Base-by-base conservation (phyloP, 345 rosid species). In the Cardiospermum halicacabum region DNA sequence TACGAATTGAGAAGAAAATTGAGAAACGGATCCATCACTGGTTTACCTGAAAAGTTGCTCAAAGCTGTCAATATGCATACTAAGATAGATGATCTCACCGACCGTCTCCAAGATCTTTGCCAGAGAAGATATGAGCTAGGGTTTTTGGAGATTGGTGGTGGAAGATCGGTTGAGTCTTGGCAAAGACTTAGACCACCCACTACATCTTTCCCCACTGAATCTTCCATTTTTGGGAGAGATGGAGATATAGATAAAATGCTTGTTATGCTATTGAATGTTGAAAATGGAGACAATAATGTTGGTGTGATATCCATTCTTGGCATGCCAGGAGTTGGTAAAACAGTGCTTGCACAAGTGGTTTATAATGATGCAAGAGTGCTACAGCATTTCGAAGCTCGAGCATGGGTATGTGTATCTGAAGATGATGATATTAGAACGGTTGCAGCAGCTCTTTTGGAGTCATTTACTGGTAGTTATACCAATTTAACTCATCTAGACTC, bases 271-370 rank as follows among this genome's bases (percentile, higher is more conserved):
- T 19, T 0, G 12, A 24, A n/a, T 50, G 55, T n/a, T n/a, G n/a
- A 50, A 50, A 50, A 5, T 0, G 11, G 28, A 8, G 16, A 50
- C 24, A 12, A 1, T 0, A n/a, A 3, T 1, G 7, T 50, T 50
- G 69, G 13, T 36, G 40, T 59, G 7, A 36, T 71, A 12, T 56
- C 75, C 22, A 53, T 72, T 0, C 27, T 72, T 6, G 66, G 70
- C 4, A 60, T 60, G 75, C 70, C 70, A 10, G 70, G 75, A 1
- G 19, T 72, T 1, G 75, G 75, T 0, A 72, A 72, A 48, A 72
- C 75, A 1, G 55, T 63, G 7, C 67, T 72, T 3, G 64, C 75
- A 32, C 71, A 25, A 19, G 10, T 26, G 16, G 67, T 60, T 16
- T 66, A 59, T 53, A 54, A 60, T 27, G 63, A 45, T 15, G n/a